These are phyloP conservation scores for Heritiera littoralis DNA, from an alignment of 345 rosid species.

Conservation along the genomic window DNA sequence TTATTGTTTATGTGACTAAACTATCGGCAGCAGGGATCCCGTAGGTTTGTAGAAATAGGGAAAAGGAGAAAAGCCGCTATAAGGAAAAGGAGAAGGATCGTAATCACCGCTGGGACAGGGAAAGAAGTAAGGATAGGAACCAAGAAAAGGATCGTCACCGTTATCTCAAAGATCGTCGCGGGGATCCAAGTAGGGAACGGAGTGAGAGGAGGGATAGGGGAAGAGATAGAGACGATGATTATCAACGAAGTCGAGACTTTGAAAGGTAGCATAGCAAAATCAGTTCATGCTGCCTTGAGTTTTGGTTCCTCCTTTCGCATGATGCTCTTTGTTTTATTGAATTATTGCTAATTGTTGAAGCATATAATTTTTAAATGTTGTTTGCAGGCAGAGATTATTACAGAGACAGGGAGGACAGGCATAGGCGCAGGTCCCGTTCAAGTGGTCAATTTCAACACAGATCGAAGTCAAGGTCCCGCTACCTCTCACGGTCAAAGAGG, in stretches of 20 bases:
- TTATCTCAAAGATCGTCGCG: slow-evolving; percentile 58
- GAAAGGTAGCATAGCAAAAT: slow-evolving; percentile 50
- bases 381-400: slow-evolving; percentile 62
- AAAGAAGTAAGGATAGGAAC: slow-evolving; percentile 42
- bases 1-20: not conserved
- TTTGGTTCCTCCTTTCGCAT: not conserved
- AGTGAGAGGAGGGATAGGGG: slow-evolving; percentile 81
- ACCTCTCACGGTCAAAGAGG: slow-evolving; percentile 72
- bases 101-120: slow-evolving; percentile 30
- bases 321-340: slow-evolving; percentile 10
- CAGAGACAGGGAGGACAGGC: slow-evolving; percentile 69
- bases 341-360: slow-evolving; percentile 9
- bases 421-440: slow-evolving; percentile 57
- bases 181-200: slow-evolving; percentile 64
- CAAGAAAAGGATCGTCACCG: slow-evolving; percentile 57
- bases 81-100: slow-evolving; percentile 40
- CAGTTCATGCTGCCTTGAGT: not conserved
- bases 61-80: slow-evolving; percentile 54
- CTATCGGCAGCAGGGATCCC: slow-evolving; percentile 56
- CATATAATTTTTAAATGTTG: slow-evolving; percentile 8
- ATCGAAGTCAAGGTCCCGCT: slow-evolving; percentile 55
- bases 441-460: slow-evolving; percentile 66
- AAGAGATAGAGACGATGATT: slow-evolving; percentile 69
- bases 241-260: slow-evolving; percentile 54
- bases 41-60: slow-evolving; percentile 56